Evolutionary conservation across 2,329 filamentous ascomycete species (phyloP), one percentile per base, ranked within the genome.

Genomic region (Ceratocystis alfenasii): DNA sequence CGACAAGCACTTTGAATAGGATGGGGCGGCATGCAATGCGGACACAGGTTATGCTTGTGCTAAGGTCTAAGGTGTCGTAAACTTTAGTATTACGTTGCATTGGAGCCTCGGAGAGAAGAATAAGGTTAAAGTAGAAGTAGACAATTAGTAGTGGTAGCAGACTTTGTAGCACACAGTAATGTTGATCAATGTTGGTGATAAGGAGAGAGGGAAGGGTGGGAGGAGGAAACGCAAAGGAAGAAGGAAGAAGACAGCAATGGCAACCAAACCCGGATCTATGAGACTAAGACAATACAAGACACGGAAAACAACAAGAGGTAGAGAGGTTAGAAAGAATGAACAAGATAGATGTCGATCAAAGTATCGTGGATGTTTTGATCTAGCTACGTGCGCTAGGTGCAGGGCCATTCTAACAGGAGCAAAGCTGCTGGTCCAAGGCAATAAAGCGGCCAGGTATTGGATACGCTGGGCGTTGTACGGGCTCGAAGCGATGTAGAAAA

Each of bases 311-410:
- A 36, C 4, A 62, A 67, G 30, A 5, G 33, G 1, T 30, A 50
- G 53, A 44, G 25, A 17, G 0, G 48, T 22, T 5, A 64, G 50
- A 59, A 64, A 59, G 10, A 66, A n/a, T 17, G 62, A 48, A 57
- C 10, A 41, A 65, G 59, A 63, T 8, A 20, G 28, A 33, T 5
- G 12, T 6, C 45, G 5, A 48, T 20, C 45, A 33, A 33, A 33
- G 30, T 33, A 33, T 48, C n/a, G 45, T 48, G 3, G 5, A 7
- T n/a, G 4, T 48, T 20, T 20, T 1, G 45, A 2, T 17, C 45
- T 20, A 36, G 8, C 33, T 36, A 36, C 33, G 33, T 36, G 33
- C 8, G 33, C 33, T 12, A 36, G 10, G 10, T 3, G 33, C 33
- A 12, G 33, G 12, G 33, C 10, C 33, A 33, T 33, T 33, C 7